phyloP scores from a whole-genome alignment of 306 rosid genomes.

The Argentina anserina region DNA sequence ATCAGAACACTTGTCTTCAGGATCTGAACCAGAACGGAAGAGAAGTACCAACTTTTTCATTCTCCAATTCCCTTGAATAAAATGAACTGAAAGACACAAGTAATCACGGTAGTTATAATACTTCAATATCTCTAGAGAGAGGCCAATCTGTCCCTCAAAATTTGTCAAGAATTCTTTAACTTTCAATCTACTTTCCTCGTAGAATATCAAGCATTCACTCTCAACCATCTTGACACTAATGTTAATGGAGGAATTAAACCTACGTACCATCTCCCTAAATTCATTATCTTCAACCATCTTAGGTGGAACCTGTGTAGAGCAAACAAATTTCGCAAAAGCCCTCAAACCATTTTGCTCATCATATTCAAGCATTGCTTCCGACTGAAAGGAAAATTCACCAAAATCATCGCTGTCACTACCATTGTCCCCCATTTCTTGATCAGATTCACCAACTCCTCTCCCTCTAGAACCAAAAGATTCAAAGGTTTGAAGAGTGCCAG shows the following conservation, averaged over 20 bases:
- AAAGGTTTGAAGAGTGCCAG: not conserved
- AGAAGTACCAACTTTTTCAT: constrained; percentile 18
- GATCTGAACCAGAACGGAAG: not conserved
- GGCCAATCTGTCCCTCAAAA: constrained; percentile 13
- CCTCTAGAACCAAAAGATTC: not conserved
- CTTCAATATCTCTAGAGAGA: not conserved
- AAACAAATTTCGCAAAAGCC: constrained; percentile 1
- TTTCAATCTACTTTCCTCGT: not conserved
- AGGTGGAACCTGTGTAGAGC: not conserved
- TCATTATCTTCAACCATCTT: not conserved
- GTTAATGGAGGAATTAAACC: not conserved
- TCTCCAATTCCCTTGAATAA: constrained; percentile 18
- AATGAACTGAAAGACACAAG: constrained; percentile 11
- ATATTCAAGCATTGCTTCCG: not conserved
- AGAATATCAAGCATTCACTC: not conserved
- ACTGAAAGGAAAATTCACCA: not conserved
- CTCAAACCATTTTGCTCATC: not conserved
- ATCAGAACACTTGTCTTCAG: not conserved
- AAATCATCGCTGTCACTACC: not conserved
- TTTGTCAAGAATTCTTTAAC: not conserved
- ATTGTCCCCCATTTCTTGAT: not conserved
- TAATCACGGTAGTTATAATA: not conserved
- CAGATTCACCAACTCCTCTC: not conserved
- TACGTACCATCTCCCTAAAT: not conserved
- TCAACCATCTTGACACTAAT: constrained; percentile 1